These are phyloP conservation scores for Crucihimalaya himalaica DNA, from an alignment of 345 rosid species.

Conservation along the genomic window DNA sequence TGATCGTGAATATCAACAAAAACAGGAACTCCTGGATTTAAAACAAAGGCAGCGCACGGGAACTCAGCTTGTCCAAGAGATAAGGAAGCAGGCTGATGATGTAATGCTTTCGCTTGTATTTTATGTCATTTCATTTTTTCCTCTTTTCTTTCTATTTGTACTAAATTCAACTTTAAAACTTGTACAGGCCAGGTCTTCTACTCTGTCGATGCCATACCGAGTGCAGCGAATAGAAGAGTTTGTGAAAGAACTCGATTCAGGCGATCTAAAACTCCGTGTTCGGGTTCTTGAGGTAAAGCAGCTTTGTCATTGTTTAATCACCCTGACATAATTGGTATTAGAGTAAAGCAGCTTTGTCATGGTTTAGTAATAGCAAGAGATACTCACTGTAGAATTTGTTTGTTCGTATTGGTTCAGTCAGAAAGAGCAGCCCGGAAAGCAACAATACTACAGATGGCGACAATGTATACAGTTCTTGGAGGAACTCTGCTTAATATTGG, in stretches of 20 bases:
- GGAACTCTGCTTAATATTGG: conserved; percentile 85
- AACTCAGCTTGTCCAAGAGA: conserved; percentile 68
- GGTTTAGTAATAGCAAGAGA: neutral
- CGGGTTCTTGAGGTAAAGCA: conserved; percentile 80
- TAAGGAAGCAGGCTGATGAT: conserved; percentile 90
- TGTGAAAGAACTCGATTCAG: conserved; percentile 82
- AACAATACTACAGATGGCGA: conserved; percentile 87
- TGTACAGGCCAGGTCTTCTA: conserved; percentile 74
- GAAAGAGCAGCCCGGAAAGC: conserved; percentile 94
- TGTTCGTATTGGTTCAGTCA: conserved; percentile 47
- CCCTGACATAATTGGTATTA: neutral
- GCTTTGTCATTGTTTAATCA: neutral
- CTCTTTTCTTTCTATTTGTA: neutral
- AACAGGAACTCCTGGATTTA: conserved; percentile 86
- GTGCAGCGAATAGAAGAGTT: conserved; percentile 86
- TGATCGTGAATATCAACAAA: conserved; percentile 17
- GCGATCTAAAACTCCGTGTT: conserved; percentile 88
- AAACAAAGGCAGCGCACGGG: conserved; percentile 53
- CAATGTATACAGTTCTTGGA: conserved; percentile 79
- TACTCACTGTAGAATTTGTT: neutral
- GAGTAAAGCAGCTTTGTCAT: neutral
- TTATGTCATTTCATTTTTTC: neutral
- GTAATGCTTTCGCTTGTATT: conserved; percentile 41
- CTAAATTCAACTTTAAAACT: conserved; percentile 16
- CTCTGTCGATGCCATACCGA: conserved; percentile 86